Base-by-base conservation (phyloP, 2,329 filamentous ascomycete species). In the Fusarium longipes region DNA sequence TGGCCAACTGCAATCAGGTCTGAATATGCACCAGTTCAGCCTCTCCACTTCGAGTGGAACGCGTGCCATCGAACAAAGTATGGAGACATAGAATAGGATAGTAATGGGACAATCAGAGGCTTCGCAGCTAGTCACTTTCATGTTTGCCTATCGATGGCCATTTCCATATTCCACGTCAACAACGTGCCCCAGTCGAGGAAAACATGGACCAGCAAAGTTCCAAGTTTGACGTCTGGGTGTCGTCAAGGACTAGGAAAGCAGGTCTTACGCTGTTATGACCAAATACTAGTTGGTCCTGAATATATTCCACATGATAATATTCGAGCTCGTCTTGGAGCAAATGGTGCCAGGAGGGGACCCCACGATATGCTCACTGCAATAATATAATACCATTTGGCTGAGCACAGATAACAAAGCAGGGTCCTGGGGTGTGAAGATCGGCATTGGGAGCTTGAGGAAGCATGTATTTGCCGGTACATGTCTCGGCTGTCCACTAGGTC, bases 31-130 rank as follows among this genome's bases (percentile, higher is more conserved):
- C 61, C 66, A 73, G 62, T 58, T 63, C 53, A 69, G 63, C 61
- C 68, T 65, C 71, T 73, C 71, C 71, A 74, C 70, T 69, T 65
- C 27, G 51, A 62, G 71, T 73, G 71, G 71, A 70, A 74, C 71
- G 67, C 53, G 52, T 65, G 64, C 50, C 58, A 48, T 73, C 52
- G 57, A 63, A 56, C 53, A 65, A 45, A 65, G 52, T 54, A 71
- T 73, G 63, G 71, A 67, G 49, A 58, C 65, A 58, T 72, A 58
- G 58, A 64, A 61, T 48, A 57, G 61, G 62, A 62, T 43, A 57
- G 40, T 44, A 38, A 68, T 51, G 52, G 63, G 61, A 52, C 61
- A 61, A 60, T 53, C 59, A 32, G 38, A 59, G 49, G 50, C 50
- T 57, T 67, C 54, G 55, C 53, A 60, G 54, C 64, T 52, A 62